phyloP scores from a whole-genome alignment of 2,329 filamentous ascomycete genomes.

The Aureobasidium sp. region DNA sequence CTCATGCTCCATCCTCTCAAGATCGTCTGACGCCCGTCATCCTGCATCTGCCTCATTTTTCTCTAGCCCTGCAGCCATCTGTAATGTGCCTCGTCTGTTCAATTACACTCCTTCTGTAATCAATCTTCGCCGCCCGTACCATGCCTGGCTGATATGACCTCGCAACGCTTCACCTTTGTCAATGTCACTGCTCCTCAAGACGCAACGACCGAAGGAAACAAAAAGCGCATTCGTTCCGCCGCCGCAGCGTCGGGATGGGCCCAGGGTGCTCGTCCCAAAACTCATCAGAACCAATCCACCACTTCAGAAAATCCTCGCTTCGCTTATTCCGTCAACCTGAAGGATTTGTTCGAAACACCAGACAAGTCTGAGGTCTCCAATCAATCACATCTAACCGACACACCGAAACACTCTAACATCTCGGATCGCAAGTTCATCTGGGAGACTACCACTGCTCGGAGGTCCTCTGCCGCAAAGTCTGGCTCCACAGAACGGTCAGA shows the following conservation, averaged over 20 bases:
- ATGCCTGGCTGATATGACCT: conserved; percentile 8
- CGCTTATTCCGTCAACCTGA: neutral
- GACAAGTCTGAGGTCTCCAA: neutral
- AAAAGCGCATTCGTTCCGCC: conserved; percentile 23
- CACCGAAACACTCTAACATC: neutral
- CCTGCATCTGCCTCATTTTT: neutral
- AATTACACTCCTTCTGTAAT: neutral
- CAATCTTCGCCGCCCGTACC: neutral
- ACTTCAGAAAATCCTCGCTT: neutral
- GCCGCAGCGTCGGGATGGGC: conserved; percentile 24
- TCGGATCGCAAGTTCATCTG: neutral
- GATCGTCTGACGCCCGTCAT: neutral
- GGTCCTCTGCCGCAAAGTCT: neutral
- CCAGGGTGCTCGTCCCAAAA: conserved; percentile 17
- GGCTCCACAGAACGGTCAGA: neutral
- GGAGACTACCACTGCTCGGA: neutral
- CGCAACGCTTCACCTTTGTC: conserved; percentile 21
- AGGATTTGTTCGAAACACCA: neutral
- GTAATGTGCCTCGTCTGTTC: neutral
- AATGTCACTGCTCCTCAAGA: conserved; percentile 23
- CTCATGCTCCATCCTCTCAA: neutral
- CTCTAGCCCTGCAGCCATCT: neutral
- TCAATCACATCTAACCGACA: too few species aligned
- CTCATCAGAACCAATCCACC: neutral
- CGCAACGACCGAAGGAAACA: conserved; percentile 20